Evolutionary conservation across 768 basidiomycete species (phyloP).

Genomic region (Mycena indigotica): DNA sequence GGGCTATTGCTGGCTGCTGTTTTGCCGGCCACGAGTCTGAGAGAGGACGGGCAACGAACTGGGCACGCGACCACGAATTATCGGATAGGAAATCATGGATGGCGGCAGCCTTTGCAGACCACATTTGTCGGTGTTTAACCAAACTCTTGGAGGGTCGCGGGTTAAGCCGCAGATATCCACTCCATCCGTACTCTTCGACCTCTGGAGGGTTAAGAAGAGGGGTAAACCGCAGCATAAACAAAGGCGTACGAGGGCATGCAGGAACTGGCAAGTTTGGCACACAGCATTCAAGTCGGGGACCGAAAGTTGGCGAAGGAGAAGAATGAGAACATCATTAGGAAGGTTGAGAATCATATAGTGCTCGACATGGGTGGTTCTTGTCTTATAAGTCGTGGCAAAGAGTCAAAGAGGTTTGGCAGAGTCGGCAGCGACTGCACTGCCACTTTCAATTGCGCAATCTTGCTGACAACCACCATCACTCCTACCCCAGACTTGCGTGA

Average conservation of each 20-base stretch:
- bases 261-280: constrained; percentile 39
- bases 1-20: constrained; percentile 57
- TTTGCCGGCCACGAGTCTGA: constrained; percentile 60
- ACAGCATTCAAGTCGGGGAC: constrained; percentile 46
- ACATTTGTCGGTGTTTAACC: constrained; percentile 41
- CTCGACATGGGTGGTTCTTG: neutral
- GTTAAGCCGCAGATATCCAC: constrained; percentile 49
- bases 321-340: constrained; percentile 58
- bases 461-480: neutral
- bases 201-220: constrained; percentile 28
- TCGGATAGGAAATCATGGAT: constrained; percentile 59
- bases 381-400: neutral
- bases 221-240: constrained; percentile 1
- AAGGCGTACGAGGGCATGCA: constrained; percentile 48
- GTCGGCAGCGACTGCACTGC: neutral
- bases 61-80: constrained; percentile 48
- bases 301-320: constrained; percentile 50
- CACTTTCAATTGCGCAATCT: too few relatives aligned
- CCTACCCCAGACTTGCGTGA: neutral
- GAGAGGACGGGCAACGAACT: constrained; percentile 67
- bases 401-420: neutral
- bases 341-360: constrained; percentile 27
- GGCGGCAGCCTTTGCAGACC: constrained; percentile 47
- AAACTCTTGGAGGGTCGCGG: constrained; percentile 59
- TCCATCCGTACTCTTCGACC: constrained; percentile 69